These are phyloP conservation scores for Monosporascus sp. DNA, from an alignment of 2,329 filamentous ascomycete genomes.

Conservation along the genomic window DNA sequence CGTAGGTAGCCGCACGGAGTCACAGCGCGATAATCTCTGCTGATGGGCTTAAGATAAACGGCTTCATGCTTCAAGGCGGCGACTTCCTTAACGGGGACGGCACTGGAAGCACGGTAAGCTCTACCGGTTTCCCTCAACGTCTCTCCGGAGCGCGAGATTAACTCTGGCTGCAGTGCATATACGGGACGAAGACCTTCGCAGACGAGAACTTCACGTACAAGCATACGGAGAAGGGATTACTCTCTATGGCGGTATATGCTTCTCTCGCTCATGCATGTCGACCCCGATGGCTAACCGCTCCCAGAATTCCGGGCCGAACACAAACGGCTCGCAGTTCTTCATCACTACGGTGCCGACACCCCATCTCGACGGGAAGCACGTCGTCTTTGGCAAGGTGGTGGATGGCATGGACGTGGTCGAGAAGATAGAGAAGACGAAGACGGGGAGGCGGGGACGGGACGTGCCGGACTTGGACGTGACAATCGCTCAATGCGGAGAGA, in stretches of 20 bases:
- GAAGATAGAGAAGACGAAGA: constrained; percentile 90
- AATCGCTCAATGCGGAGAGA: constrained; percentile 86
- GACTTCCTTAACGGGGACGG: constrained; percentile 94
- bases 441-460: constrained; percentile 67
- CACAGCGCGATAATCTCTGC: background rate
- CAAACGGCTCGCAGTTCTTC: constrained; percentile 96
- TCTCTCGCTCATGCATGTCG: background rate
- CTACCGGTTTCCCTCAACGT: background rate
- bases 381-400: constrained; percentile 87
- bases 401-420: constrained; percentile 85
- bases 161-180: constrained; percentile 56
- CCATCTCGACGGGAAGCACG: constrained; percentile 88
- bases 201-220: constrained; percentile 85
- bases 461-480: constrained; percentile 80
- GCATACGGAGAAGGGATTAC: constrained; percentile 72
- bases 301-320: constrained; percentile 84
- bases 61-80: constrained; percentile 96
- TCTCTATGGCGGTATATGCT: constrained; percentile 86
- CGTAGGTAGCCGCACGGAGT: constrained; percentile 45
- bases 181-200: constrained; percentile 75
- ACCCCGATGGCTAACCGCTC: constrained; percentile 1
- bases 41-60: constrained; percentile 62
- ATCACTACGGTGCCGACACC: constrained; percentile 85
- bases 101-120: constrained; percentile 63
- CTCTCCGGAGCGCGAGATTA: background rate